Evolutionary conservation across 2,329 filamentous ascomycete genomes (phyloP), one percentile per base, ranked within the genome.

Genomic region (Endothia cerciana): DNA sequence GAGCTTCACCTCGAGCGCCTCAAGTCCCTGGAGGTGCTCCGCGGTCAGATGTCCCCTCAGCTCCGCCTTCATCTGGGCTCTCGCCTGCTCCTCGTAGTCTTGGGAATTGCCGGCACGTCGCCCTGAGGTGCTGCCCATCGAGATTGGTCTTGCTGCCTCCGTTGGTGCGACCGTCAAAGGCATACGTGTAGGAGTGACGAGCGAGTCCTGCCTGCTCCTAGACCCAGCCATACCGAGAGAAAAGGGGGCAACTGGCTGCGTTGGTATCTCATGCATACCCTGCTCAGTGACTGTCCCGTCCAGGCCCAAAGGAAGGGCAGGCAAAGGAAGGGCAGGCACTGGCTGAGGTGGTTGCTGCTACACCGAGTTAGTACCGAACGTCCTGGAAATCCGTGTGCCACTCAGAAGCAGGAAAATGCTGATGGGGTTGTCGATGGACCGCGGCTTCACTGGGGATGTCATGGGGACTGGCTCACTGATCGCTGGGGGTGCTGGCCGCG

Each of bases 141-240:
- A 30, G 17, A 59, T 59, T 4, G 57, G 57, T 40, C 38, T 45
- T 10, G 57, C 38, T 59, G 40, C 40, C 22, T 59, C 38, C 10
- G 2, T 22, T 43, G 40, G n/a, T 40, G 15, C n/a, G 5, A 40
- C 4, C 2, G 10, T n/a, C 47, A 5, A 19, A 51, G 47, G n/a
- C 17, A 22, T 25, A 7, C 3, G 47, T 4, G 25, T 22, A 40
- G 55, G 33, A 40, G 1, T 41, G 11, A 5, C 55, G 11, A n/a
- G n/a, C 36, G n/a, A 5, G 28, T 13, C 10, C n/a, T 41, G 55
- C 33, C n/a, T 40, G 15, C 22, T 41, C 11, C 0, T 22, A 15
- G n/a, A 10, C 11, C 11, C n/a, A 8, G 10, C 4, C 36, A 25
- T 22, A 13, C n/a, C n/a, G 19, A 36, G 19, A 19, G 17, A 4